These are phyloP conservation scores for Didymella glomerata DNA, from an alignment of 2,329 filamentous ascomycete genomes.

Conservation along the genomic window DNA sequence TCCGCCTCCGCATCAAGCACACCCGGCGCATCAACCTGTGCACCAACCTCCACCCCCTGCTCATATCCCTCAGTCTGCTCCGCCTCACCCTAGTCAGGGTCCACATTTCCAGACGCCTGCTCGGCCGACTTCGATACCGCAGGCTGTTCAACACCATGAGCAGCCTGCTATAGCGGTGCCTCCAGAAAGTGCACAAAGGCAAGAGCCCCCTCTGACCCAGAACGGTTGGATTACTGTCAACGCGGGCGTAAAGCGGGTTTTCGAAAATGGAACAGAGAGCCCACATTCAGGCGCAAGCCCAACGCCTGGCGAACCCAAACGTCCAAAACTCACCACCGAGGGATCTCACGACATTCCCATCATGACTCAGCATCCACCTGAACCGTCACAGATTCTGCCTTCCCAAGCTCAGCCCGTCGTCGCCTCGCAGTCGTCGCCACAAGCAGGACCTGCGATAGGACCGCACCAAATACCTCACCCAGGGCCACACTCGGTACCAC, in stretches of 20 bases:
- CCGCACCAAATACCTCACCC: slow-evolving; percentile 34
- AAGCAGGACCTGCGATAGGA: slow-evolving; percentile 24
- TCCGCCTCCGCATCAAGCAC: neutral
- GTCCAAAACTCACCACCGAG: slow-evolving; percentile 53
- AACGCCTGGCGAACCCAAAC: slow-evolving; percentile 54
- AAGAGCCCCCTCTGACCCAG: slow-evolving; percentile 28
- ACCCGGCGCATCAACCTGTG: neutral
- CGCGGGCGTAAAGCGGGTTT: slow-evolving; percentile 51
- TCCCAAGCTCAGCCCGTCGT: slow-evolving; percentile 43
- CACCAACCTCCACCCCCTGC: slow-evolving; percentile 26
- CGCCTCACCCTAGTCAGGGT: slow-evolving; percentile 6
- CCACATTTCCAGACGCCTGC: slow-evolving; percentile 23
- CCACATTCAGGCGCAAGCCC: slow-evolving; percentile 29
- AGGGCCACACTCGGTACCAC: slow-evolving; percentile 35
- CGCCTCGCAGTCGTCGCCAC: slow-evolving; percentile 35
- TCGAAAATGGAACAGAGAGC: slow-evolving; percentile 48
- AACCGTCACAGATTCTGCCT: slow-evolving; percentile 27
- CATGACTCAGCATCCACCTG: slow-evolving; percentile 25
- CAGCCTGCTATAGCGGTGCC: slow-evolving; percentile 20
- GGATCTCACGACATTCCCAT: neutral
- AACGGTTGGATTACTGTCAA: slow-evolving; percentile 58
- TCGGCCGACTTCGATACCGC: slow-evolving; percentile 26
- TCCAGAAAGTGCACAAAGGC: slow-evolving; percentile 31
- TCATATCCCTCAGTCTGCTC: slow-evolving; percentile 26
- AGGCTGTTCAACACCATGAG: slow-evolving; percentile 28